Conservation (phyloP, 805 yeast species). For the Cyberlindnera maclurae region DNA sequence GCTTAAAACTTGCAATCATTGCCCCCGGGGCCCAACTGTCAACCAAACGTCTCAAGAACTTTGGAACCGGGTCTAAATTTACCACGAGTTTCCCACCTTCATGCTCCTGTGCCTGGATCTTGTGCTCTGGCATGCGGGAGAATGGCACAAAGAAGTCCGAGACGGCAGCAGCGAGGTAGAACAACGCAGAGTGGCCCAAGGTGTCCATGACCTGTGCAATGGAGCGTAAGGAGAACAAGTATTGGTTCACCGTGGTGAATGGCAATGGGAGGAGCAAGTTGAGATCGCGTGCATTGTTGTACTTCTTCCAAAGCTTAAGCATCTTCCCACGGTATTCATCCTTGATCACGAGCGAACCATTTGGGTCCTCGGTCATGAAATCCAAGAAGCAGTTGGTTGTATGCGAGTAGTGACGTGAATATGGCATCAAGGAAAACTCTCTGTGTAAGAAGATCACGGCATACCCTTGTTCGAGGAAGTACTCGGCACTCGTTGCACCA, state of each 20-base stretch:
- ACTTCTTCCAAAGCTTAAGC: slow-evolving; percentile 52
- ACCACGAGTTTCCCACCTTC: slow-evolving; percentile 66
- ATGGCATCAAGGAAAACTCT: slow-evolving; percentile 87
- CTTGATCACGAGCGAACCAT: slow-evolving; percentile 54
- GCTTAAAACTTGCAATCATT: slow-evolving; percentile 88
- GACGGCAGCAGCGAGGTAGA: slow-evolving; percentile 95
- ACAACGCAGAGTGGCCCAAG: slow-evolving; percentile 53
- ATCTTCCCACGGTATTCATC: slow-evolving; percentile 54
- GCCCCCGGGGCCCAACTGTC: slow-evolving; percentile 94
- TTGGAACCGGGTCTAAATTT: slow-evolving; percentile 93
- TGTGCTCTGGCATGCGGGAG: slow-evolving; percentile 83
- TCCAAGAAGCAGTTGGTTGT: slow-evolving; percentile 82
- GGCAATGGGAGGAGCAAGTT: slow-evolving; percentile 54
- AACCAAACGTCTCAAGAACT: slow-evolving; percentile 79
- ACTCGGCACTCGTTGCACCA: slow-evolving; percentile 94
- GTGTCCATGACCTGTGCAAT: slow-evolving; percentile 54
- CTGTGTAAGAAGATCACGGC: slow-evolving; percentile 91
- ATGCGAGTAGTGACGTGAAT: slow-evolving; percentile 83
- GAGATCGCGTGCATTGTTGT: slow-evolving; percentile 30
- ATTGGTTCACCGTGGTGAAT: slow-evolving; percentile 92
- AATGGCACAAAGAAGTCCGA: slow-evolving; percentile 92
- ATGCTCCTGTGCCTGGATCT: slow-evolving; percentile 76
- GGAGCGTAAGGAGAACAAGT: slow-evolving; percentile 72
- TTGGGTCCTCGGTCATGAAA: slow-evolving; percentile 47
- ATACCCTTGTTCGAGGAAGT: slow-evolving; percentile 76